A percentile compares a stretch with the other conserved stretches of the same genome.
Evolutionary conservation across 371 early-diverging fungal genomes (phyloP).

Genomic region (Rhizomucor miehei): DNA sequence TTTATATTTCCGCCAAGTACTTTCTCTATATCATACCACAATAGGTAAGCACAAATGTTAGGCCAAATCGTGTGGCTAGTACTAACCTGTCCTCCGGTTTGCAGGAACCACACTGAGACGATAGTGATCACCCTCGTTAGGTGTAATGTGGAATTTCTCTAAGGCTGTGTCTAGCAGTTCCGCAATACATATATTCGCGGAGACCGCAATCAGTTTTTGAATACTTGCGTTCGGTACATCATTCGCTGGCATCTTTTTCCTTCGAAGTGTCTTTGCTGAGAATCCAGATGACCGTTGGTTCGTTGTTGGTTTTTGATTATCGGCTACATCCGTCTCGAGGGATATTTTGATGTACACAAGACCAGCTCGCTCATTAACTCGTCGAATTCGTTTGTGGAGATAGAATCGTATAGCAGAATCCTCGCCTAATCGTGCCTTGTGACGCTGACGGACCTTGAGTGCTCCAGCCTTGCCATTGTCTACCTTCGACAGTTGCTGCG

Average conservation of each 20-base stretch:
- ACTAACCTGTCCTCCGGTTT: conserved; percentile 1
- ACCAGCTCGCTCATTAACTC: conserved; percentile 38
- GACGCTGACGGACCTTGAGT: conserved; percentile 25
- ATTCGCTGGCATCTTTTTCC: conserved; percentile 16
- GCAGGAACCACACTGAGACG: neutral
- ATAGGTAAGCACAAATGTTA: too few species aligned
- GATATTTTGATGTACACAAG: conserved; percentile 46
- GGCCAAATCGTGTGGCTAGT: too few species aligned
- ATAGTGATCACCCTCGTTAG: conserved; percentile 15
- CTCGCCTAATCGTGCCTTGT: conserved; percentile 37
- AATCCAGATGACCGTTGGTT: conserved; percentile 5
- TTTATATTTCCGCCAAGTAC: conserved; percentile 9
- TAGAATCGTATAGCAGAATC: conserved; percentile 47
- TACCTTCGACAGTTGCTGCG: conserved; percentile 27
- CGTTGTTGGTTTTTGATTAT: neutral
- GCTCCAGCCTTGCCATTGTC: conserved; percentile 34
- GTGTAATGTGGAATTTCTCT: conserved; percentile 46
- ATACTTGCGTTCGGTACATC: conserved; percentile 21
- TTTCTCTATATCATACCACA: conserved; percentile 15
- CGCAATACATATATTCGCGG: conserved; percentile 22
- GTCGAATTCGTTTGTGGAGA: conserved; percentile 54
- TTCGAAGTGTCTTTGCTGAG: conserved; percentile 13
- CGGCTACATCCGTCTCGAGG: conserved; percentile 23
- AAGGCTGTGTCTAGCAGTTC: conserved; percentile 33
- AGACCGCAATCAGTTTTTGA: conserved; percentile 43